A percentile compares a stretch with the other conserved stretches of the same genome.
Conservation (phyloP, 1,284 basidiomycete genomes). For the Ceratobasidium sp. region DNA sequence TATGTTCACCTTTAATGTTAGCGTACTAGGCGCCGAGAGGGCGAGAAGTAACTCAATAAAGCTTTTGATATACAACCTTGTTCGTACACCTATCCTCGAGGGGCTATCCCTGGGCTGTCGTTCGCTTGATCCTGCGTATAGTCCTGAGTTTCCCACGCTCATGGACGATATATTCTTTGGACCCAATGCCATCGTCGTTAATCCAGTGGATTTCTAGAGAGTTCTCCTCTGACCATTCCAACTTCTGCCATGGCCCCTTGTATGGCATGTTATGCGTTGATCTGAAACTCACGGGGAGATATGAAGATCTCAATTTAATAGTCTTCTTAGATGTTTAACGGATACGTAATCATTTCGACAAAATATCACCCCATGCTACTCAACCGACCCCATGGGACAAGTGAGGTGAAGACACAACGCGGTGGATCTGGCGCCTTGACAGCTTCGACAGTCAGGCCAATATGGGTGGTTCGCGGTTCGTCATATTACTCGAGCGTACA, state of each 20-base stretch:
- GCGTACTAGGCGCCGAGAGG: neutral
- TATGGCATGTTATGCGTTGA: no score
- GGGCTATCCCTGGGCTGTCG: neutral
- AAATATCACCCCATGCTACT: neutral
- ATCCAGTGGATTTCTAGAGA: neutral
- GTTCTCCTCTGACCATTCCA: no score
- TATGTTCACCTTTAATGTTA: neutral
- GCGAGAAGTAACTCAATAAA: no score
- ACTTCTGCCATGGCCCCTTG: no score
- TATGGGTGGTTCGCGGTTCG: conserved; percentile 14
- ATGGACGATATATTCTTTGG: no score
- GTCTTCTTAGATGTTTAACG: neutral
- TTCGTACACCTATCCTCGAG: no score
- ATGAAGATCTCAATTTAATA: neutral
- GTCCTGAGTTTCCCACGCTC: conserved; percentile 19
- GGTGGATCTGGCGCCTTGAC: conserved; percentile 17
- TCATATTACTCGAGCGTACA: neutral
- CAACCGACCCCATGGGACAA: conserved; percentile 1
- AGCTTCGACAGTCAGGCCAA: neutral
- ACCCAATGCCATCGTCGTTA: neutral
- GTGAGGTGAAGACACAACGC: conserved; percentile 30
- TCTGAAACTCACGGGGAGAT: no score
- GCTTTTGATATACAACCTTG: no score
- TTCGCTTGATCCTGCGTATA: neutral
- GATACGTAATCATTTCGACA: neutral